Conservation (phyloP, 495 filamentous ascomycete genomes). For the Podospora pseudopauciseta region DNA sequence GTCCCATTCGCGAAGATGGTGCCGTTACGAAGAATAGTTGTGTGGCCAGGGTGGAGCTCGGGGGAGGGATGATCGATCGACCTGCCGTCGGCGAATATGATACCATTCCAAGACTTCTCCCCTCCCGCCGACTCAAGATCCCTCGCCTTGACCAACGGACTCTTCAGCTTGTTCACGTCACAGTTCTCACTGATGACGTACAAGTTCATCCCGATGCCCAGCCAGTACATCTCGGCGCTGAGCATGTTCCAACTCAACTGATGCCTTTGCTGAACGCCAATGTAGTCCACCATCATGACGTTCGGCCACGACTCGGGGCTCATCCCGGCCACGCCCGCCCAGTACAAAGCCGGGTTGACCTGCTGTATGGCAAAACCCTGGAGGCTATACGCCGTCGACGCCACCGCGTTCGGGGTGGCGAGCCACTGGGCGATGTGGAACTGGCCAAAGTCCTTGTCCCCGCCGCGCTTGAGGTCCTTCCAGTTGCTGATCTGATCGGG, state of each 20-base stretch:
- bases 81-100: constrained; percentile 24
- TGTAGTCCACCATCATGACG: constrained; percentile 27
- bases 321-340: constrained; percentile 26
- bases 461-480: constrained; percentile 13
- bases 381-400: constrained; percentile 15
- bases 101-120: constrained; percentile 19
- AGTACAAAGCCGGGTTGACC: constrained; percentile 28
- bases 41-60: constrained; percentile 7
- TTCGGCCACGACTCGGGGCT: constrained; percentile 25
- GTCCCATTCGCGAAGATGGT: constrained; percentile 18
- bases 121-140: neutral
- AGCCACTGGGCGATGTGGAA: constrained; percentile 27
- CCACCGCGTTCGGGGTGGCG: constrained; percentile 20
- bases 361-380: constrained; percentile 23
- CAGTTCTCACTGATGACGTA: constrained; percentile 29
- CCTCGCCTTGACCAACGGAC: constrained; percentile 11
- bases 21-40: constrained; percentile 14
- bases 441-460: constrained; percentile 11
- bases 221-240: constrained; percentile 28
- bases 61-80: constrained; percentile 12
- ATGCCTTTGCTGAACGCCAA: constrained; percentile 21
- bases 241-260: constrained; percentile 22
- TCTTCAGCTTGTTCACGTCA: constrained; percentile 13
- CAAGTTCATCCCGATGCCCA: constrained; percentile 25
- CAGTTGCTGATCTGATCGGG: constrained; percentile 19